These are phyloP conservation scores for Saccharomyces uvarum DNA, from an alignment of 1,139 yeast species.

Conservation along the genomic window DNA sequence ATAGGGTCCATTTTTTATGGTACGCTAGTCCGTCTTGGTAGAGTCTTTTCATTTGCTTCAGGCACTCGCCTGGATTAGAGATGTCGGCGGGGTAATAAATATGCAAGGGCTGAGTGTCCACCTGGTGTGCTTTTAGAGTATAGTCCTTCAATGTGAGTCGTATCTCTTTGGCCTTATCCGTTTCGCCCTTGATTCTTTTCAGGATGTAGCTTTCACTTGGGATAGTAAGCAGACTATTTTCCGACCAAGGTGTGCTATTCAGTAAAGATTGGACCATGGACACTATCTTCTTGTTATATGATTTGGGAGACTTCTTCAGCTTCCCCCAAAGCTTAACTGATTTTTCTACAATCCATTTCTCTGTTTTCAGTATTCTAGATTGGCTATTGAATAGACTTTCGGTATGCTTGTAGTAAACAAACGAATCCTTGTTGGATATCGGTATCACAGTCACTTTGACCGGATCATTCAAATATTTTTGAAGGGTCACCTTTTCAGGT, in stretches of 20 bases:
- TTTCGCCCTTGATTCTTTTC: conserved; percentile 19
- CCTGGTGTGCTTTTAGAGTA: conserved; percentile 8
- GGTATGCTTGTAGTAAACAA: conserved; percentile 53
- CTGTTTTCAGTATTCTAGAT: conserved; percentile 30
- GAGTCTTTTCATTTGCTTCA: conserved; percentile 22
- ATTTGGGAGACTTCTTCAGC: conserved; percentile 37
- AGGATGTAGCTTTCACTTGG: conserved; percentile 37
- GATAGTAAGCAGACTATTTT: conserved; percentile 42
- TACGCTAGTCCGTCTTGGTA: conserved; percentile 35
- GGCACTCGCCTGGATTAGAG: conserved; percentile 21
- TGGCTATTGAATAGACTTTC: conserved; percentile 31
- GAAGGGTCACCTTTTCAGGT: not conserved
- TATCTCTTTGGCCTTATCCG: conserved; percentile 9
- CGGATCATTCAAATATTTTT: conserved; percentile 28
- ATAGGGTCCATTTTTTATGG: conserved; percentile 40
- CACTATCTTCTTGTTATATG: conserved; percentile 39
- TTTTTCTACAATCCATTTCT: conserved; percentile 38
- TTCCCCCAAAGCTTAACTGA: conserved; percentile 43
- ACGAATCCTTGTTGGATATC: conserved; percentile 48
- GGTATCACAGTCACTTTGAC: conserved; percentile 54
- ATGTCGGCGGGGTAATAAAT: conserved; percentile 28
- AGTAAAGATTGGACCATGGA: conserved; percentile 35
- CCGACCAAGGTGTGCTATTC: conserved; percentile 45
- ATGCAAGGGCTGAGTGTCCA: conserved; percentile 17
- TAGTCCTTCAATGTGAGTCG: conserved; percentile 9